Percentiles rank a stretch among this genome's conserved stretches.
These are phyloP conservation scores for Phyllosticta paracitricarpa DNA, from an alignment of 2,329 filamentous ascomycete genomes.

Conservation along the genomic window DNA sequence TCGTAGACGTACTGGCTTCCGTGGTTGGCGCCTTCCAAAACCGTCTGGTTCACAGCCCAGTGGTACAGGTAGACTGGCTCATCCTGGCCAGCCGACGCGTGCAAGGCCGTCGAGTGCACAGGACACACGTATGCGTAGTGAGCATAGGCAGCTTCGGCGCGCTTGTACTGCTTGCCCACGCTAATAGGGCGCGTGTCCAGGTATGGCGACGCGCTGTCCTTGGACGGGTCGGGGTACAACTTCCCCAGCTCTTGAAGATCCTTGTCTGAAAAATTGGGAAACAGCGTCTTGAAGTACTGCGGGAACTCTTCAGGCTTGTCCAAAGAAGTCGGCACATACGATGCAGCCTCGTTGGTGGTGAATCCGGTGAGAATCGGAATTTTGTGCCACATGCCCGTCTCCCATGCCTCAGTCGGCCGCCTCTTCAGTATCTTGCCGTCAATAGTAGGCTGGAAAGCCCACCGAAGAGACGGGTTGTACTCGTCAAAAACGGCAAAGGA, in stretches of 20 bases:
- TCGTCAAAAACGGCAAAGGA: conserved; percentile 35
- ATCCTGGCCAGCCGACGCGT: conserved; percentile 19
- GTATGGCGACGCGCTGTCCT: conserved; percentile 32
- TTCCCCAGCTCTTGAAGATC: conserved; percentile 47
- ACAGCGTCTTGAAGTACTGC: conserved; percentile 50
- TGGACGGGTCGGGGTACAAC: conserved; percentile 53
- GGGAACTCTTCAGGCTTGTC: conserved; percentile 44
- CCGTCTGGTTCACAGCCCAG: conserved; percentile 42
- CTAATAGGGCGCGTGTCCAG: conserved; percentile 24
- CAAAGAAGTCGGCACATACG: conserved; percentile 48
- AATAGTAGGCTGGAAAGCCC: conserved; percentile 60
- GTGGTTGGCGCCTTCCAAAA: conserved; percentile 24
- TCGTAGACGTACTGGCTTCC: conserved; percentile 28
- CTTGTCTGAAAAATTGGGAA: conserved; percentile 44
- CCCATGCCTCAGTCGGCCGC: conserved; percentile 51
- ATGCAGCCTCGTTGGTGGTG: conserved; percentile 58
- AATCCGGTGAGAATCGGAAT: conserved; percentile 60
- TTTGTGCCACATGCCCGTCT: conserved; percentile 41
- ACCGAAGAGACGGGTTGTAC: conserved; percentile 38
- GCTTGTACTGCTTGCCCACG: conserved; percentile 46
- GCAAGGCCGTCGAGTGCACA: conserved; percentile 49
- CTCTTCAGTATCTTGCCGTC: conserved; percentile 51
- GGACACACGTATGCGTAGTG: conserved; percentile 58
- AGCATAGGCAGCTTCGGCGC: conserved; percentile 51
- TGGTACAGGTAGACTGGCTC: conserved; percentile 48